Conservation (phyloP, 1,139 yeast species). For the Taphrina deformans region DNA sequence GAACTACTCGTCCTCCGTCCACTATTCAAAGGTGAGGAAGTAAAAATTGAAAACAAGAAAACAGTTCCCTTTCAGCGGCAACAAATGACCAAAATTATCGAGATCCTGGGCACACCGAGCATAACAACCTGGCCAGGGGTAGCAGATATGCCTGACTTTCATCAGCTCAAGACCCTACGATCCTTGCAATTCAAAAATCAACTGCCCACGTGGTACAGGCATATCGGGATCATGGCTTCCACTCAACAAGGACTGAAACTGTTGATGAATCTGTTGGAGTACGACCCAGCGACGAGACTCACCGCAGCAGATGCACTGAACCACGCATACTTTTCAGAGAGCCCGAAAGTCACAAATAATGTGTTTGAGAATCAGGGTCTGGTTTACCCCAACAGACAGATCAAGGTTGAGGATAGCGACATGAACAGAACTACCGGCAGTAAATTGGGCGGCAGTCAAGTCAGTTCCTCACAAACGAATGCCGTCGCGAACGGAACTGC, state of each 20-base stretch:
- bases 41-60: constrained; percentile 89
- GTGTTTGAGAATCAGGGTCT: constrained; percentile 26
- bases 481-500: not conserved
- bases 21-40: constrained; percentile 95
- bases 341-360: constrained; percentile 58
- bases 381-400: constrained; percentile 31
- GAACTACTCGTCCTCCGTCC: constrained; percentile 87
- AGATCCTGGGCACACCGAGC: constrained; percentile 81
- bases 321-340: constrained; percentile 75
- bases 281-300: constrained; percentile 76
- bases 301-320: constrained; percentile 77
- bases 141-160: constrained; percentile 79
- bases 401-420: constrained; percentile 29
- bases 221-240: constrained; percentile 62
- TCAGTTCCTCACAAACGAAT: not conserved
- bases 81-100: constrained; percentile 85
- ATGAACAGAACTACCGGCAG: constrained; percentile 14
- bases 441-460: not conserved
- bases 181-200: constrained; percentile 58
- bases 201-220: constrained; percentile 78
- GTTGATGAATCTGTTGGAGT: constrained; percentile 67
- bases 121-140: constrained; percentile 73
- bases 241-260: constrained; percentile 73
- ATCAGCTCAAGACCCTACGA: constrained; percentile 63
- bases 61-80: constrained; percentile 91